Conservation (phyloP, 75 land plant genomes). For the Sequoiadendron giganteum region DNA sequence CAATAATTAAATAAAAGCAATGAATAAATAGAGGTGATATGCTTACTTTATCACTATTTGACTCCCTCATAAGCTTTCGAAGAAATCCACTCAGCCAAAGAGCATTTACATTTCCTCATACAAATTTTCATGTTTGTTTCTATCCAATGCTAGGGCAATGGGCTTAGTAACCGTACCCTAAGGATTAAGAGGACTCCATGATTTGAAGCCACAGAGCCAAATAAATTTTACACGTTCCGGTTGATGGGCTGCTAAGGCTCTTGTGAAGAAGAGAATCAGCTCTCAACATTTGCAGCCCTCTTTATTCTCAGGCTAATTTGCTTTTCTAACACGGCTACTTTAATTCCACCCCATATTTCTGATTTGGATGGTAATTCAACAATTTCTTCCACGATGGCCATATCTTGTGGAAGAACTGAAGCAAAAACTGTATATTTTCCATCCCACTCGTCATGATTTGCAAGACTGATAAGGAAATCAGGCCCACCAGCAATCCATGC, state of each 20-base stretch:
- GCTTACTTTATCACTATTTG: not conserved
- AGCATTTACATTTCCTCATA: no score
- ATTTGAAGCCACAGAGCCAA: not conserved
- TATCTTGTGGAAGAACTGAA: conserved; percentile 65
- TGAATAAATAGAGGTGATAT: not conserved
- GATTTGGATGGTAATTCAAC: conserved; percentile 55
- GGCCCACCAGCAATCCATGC: conserved; percentile 95
- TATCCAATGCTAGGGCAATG: not conserved
- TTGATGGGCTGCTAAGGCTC: not conserved
- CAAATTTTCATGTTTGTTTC: not conserved
- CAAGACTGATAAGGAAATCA: conserved; percentile 92
- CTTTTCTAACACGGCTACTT: conserved; percentile 61
- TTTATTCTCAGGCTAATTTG: conserved; percentile 7
- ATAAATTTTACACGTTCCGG: not conserved
- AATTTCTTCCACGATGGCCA: conserved; percentile 73
- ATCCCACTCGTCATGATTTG: conserved; percentile 85
- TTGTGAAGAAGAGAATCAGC: not conserved
- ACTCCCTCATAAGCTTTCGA: not conserved
- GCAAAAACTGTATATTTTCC: conserved; percentile 85
- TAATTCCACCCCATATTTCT: conserved; percentile 65
- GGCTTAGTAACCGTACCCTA: not conserved
- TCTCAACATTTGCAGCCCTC: not conserved
- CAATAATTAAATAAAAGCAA: not conserved
- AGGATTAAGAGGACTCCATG: not conserved
- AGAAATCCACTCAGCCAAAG: not conserved